These are phyloP conservation scores for Leccinum insolens DNA, from an alignment of 1,284 basidiomycete species.

Conservation along the genomic window DNA sequence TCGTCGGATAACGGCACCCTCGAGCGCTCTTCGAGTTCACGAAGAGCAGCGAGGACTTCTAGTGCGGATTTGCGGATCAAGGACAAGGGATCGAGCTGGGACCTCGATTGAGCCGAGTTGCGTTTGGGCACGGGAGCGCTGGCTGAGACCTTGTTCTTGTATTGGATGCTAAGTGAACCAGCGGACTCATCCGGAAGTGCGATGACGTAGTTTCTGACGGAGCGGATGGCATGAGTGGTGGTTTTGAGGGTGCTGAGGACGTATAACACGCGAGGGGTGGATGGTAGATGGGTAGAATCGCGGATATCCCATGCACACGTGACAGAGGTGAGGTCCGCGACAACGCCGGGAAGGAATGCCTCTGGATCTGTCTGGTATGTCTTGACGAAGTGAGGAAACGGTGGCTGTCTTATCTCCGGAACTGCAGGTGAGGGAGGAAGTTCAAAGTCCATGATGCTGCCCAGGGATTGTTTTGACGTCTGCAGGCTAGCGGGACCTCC, in stretches of 20 bases:
- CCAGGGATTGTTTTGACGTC: constrained; percentile 41
- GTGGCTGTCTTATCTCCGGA: constrained; percentile 47
- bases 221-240: constrained; percentile 77
- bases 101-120: constrained; percentile 23
- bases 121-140: constrained; percentile 41
- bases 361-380: constrained; percentile 73
- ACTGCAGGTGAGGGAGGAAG: constrained; percentile 71
- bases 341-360: constrained; percentile 67
- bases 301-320: constrained; percentile 56
- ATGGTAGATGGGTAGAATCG: constrained; percentile 8
- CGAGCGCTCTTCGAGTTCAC: constrained; percentile 68
- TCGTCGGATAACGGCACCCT: constrained; percentile 71
- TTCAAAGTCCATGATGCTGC: constrained; percentile 49
- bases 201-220: constrained; percentile 79
- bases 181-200: constrained; percentile 75
- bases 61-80: constrained; percentile 73
- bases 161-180: constrained; percentile 54
- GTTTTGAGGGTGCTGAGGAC: constrained; percentile 70
- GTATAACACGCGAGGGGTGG: constrained; percentile 40
- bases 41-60: constrained; percentile 74
- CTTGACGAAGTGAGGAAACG: constrained; percentile 57
- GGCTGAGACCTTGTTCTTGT: constrained; percentile 45
- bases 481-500: constrained; percentile 50
- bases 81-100: constrained; percentile 61
- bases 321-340: constrained; percentile 69